These are phyloP conservation scores for Candida suzukii DNA, from an alignment of 805 yeast genomes.

Conservation along the genomic window DNA sequence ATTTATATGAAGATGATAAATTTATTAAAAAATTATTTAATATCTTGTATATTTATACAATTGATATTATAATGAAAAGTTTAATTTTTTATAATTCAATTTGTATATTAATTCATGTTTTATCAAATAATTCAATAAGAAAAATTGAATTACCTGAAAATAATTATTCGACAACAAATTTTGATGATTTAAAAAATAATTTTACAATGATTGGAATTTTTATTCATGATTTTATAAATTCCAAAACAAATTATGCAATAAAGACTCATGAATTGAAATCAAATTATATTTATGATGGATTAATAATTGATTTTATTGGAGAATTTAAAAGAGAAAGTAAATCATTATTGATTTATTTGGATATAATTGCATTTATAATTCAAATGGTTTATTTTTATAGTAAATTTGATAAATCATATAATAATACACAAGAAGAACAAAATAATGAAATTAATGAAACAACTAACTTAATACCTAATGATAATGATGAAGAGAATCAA, in stretches of 20 bases:
- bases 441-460: background rate
- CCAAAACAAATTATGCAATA: constrained; percentile 8
- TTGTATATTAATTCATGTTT: too few relatives aligned
- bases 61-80: too few relatives aligned
- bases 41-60: too few relatives aligned
- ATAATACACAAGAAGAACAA: background rate
- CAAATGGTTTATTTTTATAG: constrained; percentile 12
- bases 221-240: constrained; percentile 7
- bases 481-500: too few relatives aligned
- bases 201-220: background rate
- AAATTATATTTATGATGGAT: constrained; percentile 12
- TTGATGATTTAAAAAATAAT: too few relatives aligned
- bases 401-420: constrained; percentile 3
- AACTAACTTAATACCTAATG: too few relatives aligned
- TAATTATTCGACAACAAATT: too few relatives aligned
- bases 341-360: constrained; percentile 11
- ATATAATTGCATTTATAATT: constrained; percentile 10
- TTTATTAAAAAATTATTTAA: too few relatives aligned
- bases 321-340: constrained; percentile 10
- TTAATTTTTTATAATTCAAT: too few relatives aligned
- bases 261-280: constrained; percentile 9
- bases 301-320: constrained; percentile 22
- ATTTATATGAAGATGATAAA: too few relatives aligned
- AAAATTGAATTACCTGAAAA: too few relatives aligned
- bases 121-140: too few relatives aligned